Evolutionary conservation across 106 monocot genomes (phyloP).

Genomic region (Agapanthus africanus): DNA sequence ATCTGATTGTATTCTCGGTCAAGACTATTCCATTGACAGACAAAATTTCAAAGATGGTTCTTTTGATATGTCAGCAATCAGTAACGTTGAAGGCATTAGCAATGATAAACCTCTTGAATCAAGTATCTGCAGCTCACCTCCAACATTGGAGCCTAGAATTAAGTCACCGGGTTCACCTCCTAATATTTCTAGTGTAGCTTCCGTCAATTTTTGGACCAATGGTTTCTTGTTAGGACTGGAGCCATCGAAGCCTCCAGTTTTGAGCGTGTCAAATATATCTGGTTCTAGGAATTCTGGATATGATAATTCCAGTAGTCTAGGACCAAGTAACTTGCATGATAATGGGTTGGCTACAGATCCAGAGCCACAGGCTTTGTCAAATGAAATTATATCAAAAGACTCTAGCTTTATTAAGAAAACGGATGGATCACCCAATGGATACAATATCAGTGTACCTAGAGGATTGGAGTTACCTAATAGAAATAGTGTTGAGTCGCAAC

Average conservation of each 20-base stretch:
- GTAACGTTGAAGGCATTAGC: slow-evolving; percentile 18
- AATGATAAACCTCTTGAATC: slow-evolving; percentile 9
- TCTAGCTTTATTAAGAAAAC: neutral
- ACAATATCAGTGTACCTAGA: slow-evolving; percentile 7
- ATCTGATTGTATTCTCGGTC: neutral
- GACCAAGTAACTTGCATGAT: neutral
- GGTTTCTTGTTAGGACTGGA: slow-evolving; percentile 80
- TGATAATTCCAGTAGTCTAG: neutral
- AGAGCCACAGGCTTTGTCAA: neutral
- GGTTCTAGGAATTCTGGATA: neutral
- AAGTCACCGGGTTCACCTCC: neutral
- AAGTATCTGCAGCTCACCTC: slow-evolving; percentile 8
- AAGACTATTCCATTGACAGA: slow-evolving; percentile 5
- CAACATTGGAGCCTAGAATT: slow-evolving; percentile 2
- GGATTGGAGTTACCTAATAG: slow-evolving; percentile 10
- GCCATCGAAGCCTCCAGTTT: slow-evolving; percentile 82
- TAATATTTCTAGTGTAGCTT: slow-evolving; percentile 17
- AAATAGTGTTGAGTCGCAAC: slow-evolving; percentile 13
- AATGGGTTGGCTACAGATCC: neutral
- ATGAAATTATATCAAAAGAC: slow-evolving; percentile 8
- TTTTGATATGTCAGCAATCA: no score
- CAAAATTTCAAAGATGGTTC: slow-evolving; percentile 15
- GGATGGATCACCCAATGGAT: neutral
- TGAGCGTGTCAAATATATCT: slow-evolving; percentile 14
- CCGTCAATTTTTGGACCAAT: slow-evolving; percentile 78